Percentiles rank a stretch among this genome's conserved stretches.
phyloP scores from a whole-genome alignment of 176 grass and related monocot genomes.

The Musa itinerans region DNA sequence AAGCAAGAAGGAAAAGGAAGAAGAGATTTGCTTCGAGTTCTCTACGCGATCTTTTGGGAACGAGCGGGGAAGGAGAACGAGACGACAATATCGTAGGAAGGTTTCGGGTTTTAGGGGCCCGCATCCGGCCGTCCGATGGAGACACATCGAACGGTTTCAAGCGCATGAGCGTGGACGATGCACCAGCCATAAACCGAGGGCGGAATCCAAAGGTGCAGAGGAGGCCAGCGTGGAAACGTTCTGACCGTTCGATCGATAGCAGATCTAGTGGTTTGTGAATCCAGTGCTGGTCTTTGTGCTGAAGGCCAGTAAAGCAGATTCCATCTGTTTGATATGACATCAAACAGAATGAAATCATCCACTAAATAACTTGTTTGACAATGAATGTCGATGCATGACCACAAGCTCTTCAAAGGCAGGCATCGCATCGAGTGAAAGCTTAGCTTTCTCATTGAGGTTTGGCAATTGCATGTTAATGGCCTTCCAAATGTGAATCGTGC shows the following conservation, averaged over 20 bases:
- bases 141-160: slow-evolving; percentile 14
- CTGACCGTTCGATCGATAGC: background rate
- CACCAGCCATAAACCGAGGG: slow-evolving; percentile 26
- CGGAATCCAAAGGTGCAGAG: slow-evolving; percentile 47
- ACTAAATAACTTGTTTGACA: too few species aligned
- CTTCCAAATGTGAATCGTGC: too few species aligned
- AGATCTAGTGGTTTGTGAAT: background rate
- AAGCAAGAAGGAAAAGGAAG: background rate
- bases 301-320: too few species aligned
- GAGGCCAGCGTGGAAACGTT: slow-evolving; percentile 30
- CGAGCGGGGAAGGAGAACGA: background rate
- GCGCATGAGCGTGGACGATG: slow-evolving; percentile 25
- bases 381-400: too few species aligned
- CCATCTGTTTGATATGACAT: too few species aligned
- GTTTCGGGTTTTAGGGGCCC: slow-evolving; percentile 26
- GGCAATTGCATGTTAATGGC: too few species aligned
- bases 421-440: too few species aligned
- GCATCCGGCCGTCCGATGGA: slow-evolving; percentile 28
- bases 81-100: background rate
- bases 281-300: too few species aligned
- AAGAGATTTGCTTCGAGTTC: background rate
- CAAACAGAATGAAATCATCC: too few species aligned
- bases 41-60: background rate
- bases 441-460: too few species aligned
- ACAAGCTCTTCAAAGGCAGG: too few species aligned